Evolutionary conservation across 805 yeast genomes (phyloP).

Genomic region (Kuraishia capsulata): DNA sequence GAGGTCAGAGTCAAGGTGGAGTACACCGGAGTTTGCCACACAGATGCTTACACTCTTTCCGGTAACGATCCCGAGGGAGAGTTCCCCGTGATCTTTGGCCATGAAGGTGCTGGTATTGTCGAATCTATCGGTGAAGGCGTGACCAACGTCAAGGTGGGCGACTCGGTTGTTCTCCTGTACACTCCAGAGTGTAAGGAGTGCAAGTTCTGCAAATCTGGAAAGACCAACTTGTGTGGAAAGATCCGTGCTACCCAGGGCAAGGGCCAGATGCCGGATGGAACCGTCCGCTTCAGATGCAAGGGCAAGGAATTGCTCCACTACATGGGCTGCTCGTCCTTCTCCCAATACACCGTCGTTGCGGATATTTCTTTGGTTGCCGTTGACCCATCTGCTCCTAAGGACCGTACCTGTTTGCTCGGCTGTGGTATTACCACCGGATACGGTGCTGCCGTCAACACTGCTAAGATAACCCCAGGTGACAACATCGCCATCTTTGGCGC

Average conservation of each 20-base stretch:
- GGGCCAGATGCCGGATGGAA: slow-evolving; percentile 99
- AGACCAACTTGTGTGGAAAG: slow-evolving; percentile 93
- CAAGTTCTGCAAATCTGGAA: slow-evolving; percentile 89
- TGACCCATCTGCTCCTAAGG: slow-evolving; percentile 73
- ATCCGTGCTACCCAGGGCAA: slow-evolving; percentile 97
- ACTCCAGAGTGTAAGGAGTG: slow-evolving; percentile 96
- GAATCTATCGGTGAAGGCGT: slow-evolving; percentile 95
- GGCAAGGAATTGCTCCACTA: slow-evolving; percentile 85
- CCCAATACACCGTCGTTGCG: slow-evolving; percentile 96
- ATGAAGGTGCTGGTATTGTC: slow-evolving; percentile 97
- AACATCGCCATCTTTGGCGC: slow-evolving; percentile 96
- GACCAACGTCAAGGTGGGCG: slow-evolving; percentile 83
- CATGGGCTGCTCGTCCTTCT: slow-evolving; percentile 97
- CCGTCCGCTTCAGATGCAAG: slow-evolving; percentile 77
- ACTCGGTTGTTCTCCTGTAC: slow-evolving; percentile 86
- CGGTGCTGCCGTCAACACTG: slow-evolving; percentile 95
- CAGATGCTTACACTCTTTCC: slow-evolving; percentile 93
- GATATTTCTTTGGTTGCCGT: slow-evolving; percentile 95
- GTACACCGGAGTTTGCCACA: slow-evolving; percentile 95
- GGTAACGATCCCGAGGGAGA: slow-evolving; percentile 97
- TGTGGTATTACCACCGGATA: slow-evolving; percentile 98
- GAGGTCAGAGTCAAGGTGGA: slow-evolving; percentile 89
- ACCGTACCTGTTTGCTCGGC: slow-evolving; percentile 86
- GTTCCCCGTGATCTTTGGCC: slow-evolving; percentile 90
- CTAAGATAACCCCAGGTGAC: slow-evolving; percentile 84